These are phyloP conservation scores for Halteria grandinella DNA, from an alignment of 73 alveolate genomes.

Conservation along the genomic window DNA sequence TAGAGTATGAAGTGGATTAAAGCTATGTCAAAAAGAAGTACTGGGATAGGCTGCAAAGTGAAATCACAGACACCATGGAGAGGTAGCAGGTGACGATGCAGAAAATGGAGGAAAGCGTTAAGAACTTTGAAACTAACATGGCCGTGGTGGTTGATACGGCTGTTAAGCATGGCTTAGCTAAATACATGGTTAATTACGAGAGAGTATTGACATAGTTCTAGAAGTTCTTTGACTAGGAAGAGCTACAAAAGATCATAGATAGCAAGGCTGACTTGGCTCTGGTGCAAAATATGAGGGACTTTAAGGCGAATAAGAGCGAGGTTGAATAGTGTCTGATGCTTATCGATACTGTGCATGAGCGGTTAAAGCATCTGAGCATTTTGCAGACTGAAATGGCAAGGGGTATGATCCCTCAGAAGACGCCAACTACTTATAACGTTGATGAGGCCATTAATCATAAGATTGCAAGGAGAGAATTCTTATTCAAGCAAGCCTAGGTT, in stretches of 20 bases:
- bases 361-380: slow-evolving; percentile 24
- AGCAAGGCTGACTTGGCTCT: slow-evolving; percentile 15
- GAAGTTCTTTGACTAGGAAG: slow-evolving; percentile 40
- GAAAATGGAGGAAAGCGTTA: background rate
- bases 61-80: background rate
- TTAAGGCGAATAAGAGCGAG: slow-evolving; percentile 4
- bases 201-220: slow-evolving; percentile 15
- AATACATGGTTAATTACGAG: slow-evolving; percentile 16
- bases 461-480: slow-evolving; percentile 24
- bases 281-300: slow-evolving; percentile 11
- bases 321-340: background rate
- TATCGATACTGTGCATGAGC: background rate
- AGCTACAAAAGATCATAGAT: slow-evolving; percentile 11
- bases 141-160: background rate
- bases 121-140: slow-evolving; percentile 4
- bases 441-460: slow-evolving; percentile 16
- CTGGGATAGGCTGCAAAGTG: slow-evolving; percentile 18
- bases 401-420: background rate
- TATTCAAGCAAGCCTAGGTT: slow-evolving; percentile 11
- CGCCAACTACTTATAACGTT: background rate
- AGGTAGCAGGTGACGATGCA: background rate
- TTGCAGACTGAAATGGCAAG: slow-evolving; percentile 26
- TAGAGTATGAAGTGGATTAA: background rate
- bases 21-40: slow-evolving; percentile 28
- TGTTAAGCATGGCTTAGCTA: background rate